These are phyloP conservation scores for Ophiostoma tasmaniense DNA, from an alignment of 2,329 filamentous ascomycete species.

Conservation along the genomic window DNA sequence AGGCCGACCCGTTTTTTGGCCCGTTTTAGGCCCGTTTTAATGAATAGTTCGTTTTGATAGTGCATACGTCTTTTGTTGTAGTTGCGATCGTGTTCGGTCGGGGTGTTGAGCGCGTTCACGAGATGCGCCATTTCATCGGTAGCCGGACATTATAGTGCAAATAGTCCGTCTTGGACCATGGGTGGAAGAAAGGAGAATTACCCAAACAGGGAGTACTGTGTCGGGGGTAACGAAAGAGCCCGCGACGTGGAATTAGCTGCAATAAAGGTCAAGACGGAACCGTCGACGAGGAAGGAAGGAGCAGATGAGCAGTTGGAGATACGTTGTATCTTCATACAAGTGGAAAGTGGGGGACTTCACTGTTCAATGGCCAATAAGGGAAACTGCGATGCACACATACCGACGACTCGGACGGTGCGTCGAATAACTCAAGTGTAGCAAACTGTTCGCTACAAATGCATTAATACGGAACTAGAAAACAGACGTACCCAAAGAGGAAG, in stretches of 20 bases:
- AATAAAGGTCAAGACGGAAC: neutral
- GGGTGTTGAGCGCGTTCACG: neutral
- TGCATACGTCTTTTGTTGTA: neutral
- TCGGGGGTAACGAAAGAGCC: neutral
- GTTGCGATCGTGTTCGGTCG: neutral
- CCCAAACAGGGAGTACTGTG: neutral
- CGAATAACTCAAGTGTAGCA: too few relatives aligned
- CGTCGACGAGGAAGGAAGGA: neutral
- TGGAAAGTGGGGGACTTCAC: neutral
- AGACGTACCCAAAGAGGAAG: neutral
- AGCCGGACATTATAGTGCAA: neutral
- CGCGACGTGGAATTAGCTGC: neutral
- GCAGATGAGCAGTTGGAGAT: neutral
- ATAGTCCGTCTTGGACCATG: neutral
- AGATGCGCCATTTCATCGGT: neutral
- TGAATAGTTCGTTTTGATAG: neutral
- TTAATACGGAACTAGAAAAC: neutral
- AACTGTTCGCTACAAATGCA: too few relatives aligned
- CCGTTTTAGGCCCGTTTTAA: neutral
- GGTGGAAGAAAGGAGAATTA: conserved; percentile 4
- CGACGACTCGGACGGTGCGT: neutral
- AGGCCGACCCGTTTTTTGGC: neutral
- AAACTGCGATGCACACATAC: conserved; percentile 5
- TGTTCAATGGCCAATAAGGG: neutral
- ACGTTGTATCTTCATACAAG: neutral